Evolutionary conservation across 1,139 yeast genomes (phyloP).

Genomic region (Suhomyces wounanorum): DNA sequence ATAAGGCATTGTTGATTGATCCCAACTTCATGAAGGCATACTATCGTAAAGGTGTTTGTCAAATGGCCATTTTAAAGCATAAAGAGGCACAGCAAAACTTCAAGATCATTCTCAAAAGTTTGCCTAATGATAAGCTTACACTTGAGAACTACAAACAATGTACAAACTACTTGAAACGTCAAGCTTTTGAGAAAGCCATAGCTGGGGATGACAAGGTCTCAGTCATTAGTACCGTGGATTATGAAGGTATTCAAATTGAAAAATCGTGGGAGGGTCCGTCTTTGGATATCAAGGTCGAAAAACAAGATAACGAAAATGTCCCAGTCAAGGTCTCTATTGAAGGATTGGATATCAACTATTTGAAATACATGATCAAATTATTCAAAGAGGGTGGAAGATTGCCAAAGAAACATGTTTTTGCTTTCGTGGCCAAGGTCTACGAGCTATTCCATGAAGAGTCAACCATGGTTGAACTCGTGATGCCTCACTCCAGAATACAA

Average conservation of each 20-base stretch:
- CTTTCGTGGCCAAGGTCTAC: slow-evolving; percentile 74
- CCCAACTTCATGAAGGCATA: slow-evolving; percentile 72
- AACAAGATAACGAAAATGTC: slow-evolving; percentile 17
- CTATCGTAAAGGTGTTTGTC: slow-evolving; percentile 82
- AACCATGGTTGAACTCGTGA: slow-evolving; percentile 71
- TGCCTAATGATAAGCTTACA: slow-evolving; percentile 75
- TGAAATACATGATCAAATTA: slow-evolving; percentile 62
- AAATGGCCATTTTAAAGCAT: slow-evolving; percentile 74
- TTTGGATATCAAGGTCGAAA: slow-evolving; percentile 43
- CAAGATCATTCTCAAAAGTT: slow-evolving; percentile 57
- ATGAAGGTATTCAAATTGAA: slow-evolving; percentile 56
- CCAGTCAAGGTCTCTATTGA: slow-evolving; percentile 28
- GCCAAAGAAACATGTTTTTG: slow-evolving; percentile 82
- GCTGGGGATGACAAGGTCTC: slow-evolving; percentile 56
- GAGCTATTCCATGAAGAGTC: slow-evolving; percentile 65
- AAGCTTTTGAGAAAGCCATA: slow-evolving; percentile 87
- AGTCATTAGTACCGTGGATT: slow-evolving; percentile 43
- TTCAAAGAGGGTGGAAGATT: slow-evolving; percentile 74
- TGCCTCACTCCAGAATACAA: slow-evolving; percentile 35
- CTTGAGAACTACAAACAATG: slow-evolving; percentile 65
- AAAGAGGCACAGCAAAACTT: slow-evolving; percentile 75
- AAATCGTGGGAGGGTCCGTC: slow-evolving; percentile 66
- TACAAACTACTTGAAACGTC: slow-evolving; percentile 64
- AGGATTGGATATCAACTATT: slow-evolving; percentile 51
- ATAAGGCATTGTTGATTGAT: slow-evolving; percentile 67